Evolutionary conservation across 2,329 filamentous ascomycete genomes (phyloP).

Genomic region (Aspergillus persii): DNA sequence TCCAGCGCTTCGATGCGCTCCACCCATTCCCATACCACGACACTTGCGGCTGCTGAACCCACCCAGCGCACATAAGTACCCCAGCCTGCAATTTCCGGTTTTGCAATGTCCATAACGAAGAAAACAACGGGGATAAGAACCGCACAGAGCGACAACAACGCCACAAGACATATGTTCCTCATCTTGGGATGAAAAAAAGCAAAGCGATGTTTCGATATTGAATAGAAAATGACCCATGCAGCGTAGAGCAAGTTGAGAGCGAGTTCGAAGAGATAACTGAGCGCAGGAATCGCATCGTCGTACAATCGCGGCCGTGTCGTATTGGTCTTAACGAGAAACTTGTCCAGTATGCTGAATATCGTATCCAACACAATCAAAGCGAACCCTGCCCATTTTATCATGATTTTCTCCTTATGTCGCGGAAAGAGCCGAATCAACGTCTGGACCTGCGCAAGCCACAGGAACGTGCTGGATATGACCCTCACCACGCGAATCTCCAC

Average conservation of each 20-base stretch:
- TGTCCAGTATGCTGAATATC: constrained; percentile 87
- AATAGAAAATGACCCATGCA: constrained; percentile 91
- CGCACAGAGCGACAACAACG: constrained; percentile 73
- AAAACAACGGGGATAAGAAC: constrained; percentile 88
- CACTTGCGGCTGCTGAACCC: constrained; percentile 88
- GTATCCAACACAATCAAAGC: constrained; percentile 87
- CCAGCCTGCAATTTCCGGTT: constrained; percentile 84
- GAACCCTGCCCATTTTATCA: constrained; percentile 98
- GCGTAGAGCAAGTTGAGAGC: constrained; percentile 84
- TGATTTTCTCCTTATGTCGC: constrained; percentile 92
- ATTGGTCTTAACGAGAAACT: constrained; percentile 61
- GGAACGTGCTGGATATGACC: constrained; percentile 90
- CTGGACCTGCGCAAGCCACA: constrained; percentile 97
- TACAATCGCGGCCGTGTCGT: constrained; percentile 67
- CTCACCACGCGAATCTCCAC: constrained; percentile 85
- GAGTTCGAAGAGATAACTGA: constrained; percentile 87
- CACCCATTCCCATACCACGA: constrained; percentile 99
- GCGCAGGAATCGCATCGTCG: constrained; percentile 82
- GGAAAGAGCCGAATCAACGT: constrained; percentile 94
- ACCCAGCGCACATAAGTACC: constrained; percentile 96
- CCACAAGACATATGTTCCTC: constrained; percentile 82
- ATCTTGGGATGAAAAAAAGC: constrained; percentile 88
- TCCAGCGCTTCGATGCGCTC: constrained; percentile 90
- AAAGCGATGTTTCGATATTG: constrained; percentile 85
- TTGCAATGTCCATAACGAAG: constrained; percentile 85